Evolutionary conservation across 2,329 filamentous ascomycete genomes (phyloP).

Genomic region (Aureobasidium sp.): DNA sequence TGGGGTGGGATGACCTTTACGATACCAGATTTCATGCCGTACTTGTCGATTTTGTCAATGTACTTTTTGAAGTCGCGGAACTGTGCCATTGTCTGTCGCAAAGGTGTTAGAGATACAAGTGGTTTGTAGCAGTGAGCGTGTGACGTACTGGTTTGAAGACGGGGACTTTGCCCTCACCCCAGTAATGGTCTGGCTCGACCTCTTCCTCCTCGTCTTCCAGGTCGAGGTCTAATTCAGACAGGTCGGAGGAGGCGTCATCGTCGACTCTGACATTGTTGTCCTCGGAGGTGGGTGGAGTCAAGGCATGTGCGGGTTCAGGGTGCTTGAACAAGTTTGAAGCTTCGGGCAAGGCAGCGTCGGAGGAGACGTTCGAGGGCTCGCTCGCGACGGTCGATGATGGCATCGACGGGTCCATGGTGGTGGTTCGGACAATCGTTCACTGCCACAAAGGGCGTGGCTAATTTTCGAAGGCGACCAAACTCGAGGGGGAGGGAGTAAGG

Average conservation of each 20-base stretch:
- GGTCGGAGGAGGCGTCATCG: constrained; percentile 36
- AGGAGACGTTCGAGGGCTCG: constrained; percentile 1
- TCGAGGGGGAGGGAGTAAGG: not conserved
- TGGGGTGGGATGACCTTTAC: constrained; percentile 89
- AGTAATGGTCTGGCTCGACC: constrained; percentile 76
- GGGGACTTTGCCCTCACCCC: constrained; percentile 70
- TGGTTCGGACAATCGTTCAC: not conserved
- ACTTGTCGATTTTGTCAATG: constrained; percentile 80
- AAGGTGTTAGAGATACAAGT: constrained; percentile 7
- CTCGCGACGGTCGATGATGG: not conserved
- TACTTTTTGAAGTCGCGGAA: constrained; percentile 91
- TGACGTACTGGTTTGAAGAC: constrained; percentile 75
- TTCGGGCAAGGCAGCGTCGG: constrained; percentile 8
- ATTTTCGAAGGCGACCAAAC: not conserved
- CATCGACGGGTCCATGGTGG: not conserved
- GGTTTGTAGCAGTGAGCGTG: not conserved
- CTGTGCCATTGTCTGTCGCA: constrained; percentile 67
- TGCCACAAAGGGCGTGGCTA: not conserved
- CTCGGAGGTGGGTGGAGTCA: constrained; percentile 45
- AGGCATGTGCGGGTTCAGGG: constrained; percentile 25
- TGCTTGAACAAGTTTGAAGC: constrained; percentile 5
- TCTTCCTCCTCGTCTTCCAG: constrained; percentile 63
- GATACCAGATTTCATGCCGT: constrained; percentile 96
- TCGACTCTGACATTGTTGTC: constrained; percentile 37
- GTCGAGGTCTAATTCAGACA: constrained; percentile 44